Evolutionary conservation across 164 flowering plant genomes (phyloP).

Genomic region (Cinnamomum micranthum): DNA sequence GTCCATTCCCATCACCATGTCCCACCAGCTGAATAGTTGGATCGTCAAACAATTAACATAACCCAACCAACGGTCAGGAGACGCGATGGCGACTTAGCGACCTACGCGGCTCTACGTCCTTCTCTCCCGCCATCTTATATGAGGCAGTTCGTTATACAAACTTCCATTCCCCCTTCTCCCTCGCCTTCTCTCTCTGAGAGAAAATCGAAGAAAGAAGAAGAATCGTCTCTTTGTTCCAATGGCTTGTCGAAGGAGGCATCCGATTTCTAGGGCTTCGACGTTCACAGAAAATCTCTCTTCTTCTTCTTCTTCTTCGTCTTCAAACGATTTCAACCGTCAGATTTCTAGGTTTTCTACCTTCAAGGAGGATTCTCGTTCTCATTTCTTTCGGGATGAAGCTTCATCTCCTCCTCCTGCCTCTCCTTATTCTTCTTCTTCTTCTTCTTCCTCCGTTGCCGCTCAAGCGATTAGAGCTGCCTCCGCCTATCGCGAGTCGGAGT

Average conservation of each 20-base stretch:
- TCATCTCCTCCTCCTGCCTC: conserved; percentile 16
- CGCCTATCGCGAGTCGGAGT: conserved; percentile 19
- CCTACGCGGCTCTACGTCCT: neutral
- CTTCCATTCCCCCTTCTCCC: neutral
- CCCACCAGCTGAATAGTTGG: too few relatives aligned
- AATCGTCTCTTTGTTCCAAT: conserved; percentile 9
- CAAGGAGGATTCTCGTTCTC: neutral
- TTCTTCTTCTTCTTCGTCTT: conserved; percentile 2
- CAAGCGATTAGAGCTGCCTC: conserved; percentile 84
- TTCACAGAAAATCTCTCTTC: conserved; percentile 10
- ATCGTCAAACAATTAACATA: too few relatives aligned
- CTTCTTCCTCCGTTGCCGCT: conserved; percentile 58
- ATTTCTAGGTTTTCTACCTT: neutral
- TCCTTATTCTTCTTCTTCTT: too few relatives aligned
- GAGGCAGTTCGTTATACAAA: neutral
- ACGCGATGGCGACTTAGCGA: too few relatives aligned
- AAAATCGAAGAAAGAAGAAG: neutral
- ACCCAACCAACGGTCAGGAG: too few relatives aligned
- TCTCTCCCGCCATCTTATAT: neutral
- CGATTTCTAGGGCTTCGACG: conserved; percentile 28
- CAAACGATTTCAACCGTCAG: conserved; percentile 3
- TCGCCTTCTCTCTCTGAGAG: neutral
- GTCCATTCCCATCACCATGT: too few relatives aligned
- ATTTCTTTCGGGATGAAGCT: neutral
- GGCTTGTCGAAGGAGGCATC: conserved; percentile 56